These are phyloP conservation scores for Bromus sterilis DNA, from an alignment of 176 grass and related monocot species.

Conservation along the genomic window DNA sequence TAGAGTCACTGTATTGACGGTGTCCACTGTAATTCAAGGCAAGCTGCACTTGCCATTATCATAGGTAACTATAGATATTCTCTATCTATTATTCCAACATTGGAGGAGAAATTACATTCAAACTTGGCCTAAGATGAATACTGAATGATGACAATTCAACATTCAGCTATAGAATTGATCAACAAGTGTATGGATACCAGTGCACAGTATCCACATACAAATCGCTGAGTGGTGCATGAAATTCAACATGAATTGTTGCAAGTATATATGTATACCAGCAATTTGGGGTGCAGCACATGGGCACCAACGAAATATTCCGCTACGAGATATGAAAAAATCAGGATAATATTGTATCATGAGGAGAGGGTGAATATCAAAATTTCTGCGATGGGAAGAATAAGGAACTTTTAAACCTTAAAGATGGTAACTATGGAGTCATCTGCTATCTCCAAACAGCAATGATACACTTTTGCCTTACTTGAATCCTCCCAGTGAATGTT, in stretches of 20 bases:
- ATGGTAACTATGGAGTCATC: background rate
- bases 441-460: conserved; percentile 44
- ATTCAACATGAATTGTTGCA: background rate
- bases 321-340: background rate
- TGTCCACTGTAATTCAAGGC: background rate
- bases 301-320: background rate
- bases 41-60: background rate
- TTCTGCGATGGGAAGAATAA: background rate
- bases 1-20: background rate
- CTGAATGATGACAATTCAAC: background rate
- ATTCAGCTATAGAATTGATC: background rate
- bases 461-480: conserved; percentile 35
- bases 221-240: background rate
- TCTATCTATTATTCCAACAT: background rate
- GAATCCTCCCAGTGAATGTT: conserved; percentile 52
- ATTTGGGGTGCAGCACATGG: background rate
- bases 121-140: background rate
- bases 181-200: background rate
- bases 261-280: background rate
- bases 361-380: background rate
- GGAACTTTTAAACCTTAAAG: conserved; percentile 46
- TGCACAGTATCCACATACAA: background rate
- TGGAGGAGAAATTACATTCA: background rate
- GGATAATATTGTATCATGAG: background rate
- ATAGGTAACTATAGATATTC: background rate